A percentile compares a stretch with the other conserved stretches of the same genome.
Evolutionary conservation across 768 basidiomycete species (phyloP).

Genomic region (Trametes elegans): DNA sequence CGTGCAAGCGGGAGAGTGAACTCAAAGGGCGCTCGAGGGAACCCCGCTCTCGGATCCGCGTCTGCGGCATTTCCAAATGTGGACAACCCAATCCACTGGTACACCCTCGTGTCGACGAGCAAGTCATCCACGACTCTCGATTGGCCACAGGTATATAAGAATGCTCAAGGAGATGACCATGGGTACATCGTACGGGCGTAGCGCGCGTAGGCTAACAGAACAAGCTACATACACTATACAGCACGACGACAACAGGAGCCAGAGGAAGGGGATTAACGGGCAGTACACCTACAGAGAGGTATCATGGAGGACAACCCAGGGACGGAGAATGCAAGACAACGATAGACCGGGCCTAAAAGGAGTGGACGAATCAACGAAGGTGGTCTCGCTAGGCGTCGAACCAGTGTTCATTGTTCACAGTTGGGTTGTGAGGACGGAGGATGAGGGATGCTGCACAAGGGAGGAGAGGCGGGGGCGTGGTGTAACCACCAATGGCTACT

Average conservation of each 20-base stretch:
- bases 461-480: background rate
- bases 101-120: too few relatives aligned
- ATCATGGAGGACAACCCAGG: constrained; percentile 1
- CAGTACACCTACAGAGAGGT: constrained; percentile 2
- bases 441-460: constrained; percentile 11
- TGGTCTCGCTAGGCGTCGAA: background rate
- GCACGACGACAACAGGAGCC: background rate
- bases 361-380: constrained; percentile 10
- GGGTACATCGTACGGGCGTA: constrained; percentile 13
- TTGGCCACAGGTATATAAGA: too few relatives aligned
- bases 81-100: background rate
- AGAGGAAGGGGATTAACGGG: background rate
- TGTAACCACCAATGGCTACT: background rate
- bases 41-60: constrained; percentile 8
- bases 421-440: background rate
- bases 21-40: constrained; percentile 11
- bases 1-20: constrained; percentile 9
- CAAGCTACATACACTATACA: constrained; percentile 8
- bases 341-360: background rate
- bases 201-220: background rate
- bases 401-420: constrained; percentile 1
- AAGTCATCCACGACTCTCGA: too few relatives aligned
- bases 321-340: constrained; percentile 1
- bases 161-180: too few relatives aligned
- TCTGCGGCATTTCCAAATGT: background rate